Evolutionary conservation across 306 rosid genomes (phyloP), one percentile per base, ranked within the genome.

Genomic region (Cicer judaicum): DNA sequence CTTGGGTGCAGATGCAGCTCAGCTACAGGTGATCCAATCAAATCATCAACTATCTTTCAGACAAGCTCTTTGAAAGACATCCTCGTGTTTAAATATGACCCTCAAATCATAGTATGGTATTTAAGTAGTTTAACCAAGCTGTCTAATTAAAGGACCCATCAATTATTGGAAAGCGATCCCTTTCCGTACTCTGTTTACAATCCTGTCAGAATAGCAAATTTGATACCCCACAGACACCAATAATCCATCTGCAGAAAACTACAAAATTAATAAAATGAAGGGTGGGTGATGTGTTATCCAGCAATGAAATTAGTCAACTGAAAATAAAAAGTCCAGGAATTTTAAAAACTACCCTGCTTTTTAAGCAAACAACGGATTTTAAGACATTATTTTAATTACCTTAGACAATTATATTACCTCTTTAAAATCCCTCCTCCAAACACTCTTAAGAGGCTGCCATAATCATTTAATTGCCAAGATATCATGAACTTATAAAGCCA

Each of bases 81-180:
- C 54, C 8, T 49, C 54, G 16, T 48, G 54, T 50, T 50, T 50
- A 14, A 50, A 50, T 14, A 52, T 14, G 21, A 9, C 21, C 21
- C 57, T 52, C 59, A 53, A 57, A 57, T 11, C 9, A 29, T 29
- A 59, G 16, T 4, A 3, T 59, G 16, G 13, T 29, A 29, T 59
- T 59, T 11, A 4, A 29, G 5, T 29, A n/a, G 52, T 60, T 61
- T 80, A 75, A 63, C 73, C 62, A n/a, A 12, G 18, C 7, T 60
- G 52, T 15, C 76, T 64, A 56, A 64, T 70, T 19, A 39, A 24
- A 46, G 67, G 82, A 72, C 85, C 82, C 85, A 49, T 59, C 82
- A 77, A 72, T 77, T 72, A 77, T 82, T 82, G 79, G 68, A 50
- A 72, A 19, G 76, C 72, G 72, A 29, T 82, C 71, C 61, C 44